Evolutionary conservation across 768 basidiomycete genomes (phyloP), one percentile per base, ranked within the genome.

Genomic region (Suillus brevipes): DNA sequence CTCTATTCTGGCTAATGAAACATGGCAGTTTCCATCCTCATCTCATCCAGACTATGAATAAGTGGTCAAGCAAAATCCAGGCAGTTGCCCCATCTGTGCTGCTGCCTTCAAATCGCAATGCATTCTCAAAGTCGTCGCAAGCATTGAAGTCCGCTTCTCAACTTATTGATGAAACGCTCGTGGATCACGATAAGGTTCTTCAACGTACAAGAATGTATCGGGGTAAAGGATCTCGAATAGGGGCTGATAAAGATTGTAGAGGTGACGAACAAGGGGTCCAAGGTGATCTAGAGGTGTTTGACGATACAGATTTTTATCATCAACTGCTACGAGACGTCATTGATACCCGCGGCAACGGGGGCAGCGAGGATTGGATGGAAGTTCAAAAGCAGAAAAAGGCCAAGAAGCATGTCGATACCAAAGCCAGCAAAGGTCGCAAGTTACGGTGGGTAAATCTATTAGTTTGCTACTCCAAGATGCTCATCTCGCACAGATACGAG

Each of bases 61-160:
- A 99, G 77, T 99, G 97, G 97, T 97, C 95, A 12, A 83, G 89
- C 31, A 99, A 99, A 80, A 91, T 99, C 45, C 92, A 95, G 71
- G 92, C 96, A 1, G 95, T 97, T 6, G 87, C 95, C 2, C 89
- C 94, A 13, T 88, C 89, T 8, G 88, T 84, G 49, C 85, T 92
- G 14, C 81, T 89, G 6, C 88, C 89, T 50, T 86, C 84, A 14
- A 90, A 86, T 68, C 85, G 86, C n/a, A 88, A 86, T 64, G 79
- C 89, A 7, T 94, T 94, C 75, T 83, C 83, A 50, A 84, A 81
- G 78, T 80, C 80, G 72, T 82, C 81, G 47, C 86, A 83, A 73
- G 82, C 78, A 58, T 75, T 81, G 61, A 91, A 87, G 73, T 86
- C 87, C 40, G 87, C 89, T 6, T 84, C 90, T 6, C 85, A 92